phyloP scores from a whole-genome alignment of 1,284 basidiomycete species.

The Naganishia albida region DNA sequence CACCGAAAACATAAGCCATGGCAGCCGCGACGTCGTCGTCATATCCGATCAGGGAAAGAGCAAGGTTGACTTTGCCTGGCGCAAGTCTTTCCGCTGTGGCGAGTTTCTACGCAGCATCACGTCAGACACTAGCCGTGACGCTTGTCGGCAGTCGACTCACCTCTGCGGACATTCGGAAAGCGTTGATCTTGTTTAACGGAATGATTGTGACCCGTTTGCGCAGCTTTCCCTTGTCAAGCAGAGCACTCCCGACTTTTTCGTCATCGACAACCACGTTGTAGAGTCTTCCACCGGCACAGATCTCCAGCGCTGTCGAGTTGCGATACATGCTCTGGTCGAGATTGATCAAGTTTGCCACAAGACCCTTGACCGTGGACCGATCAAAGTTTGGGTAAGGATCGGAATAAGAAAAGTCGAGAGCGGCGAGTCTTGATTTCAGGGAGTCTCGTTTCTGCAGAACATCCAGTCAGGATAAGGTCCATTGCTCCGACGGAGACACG shows the following conservation, averaged over 20 bases:
- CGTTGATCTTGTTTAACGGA: conserved; percentile 87
- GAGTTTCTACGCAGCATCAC: conserved; percentile 63
- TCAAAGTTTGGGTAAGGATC: conserved; percentile 82
- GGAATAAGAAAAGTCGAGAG: conserved; percentile 81
- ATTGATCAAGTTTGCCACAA: conserved; percentile 82
- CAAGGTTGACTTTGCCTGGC: conserved; percentile 78
- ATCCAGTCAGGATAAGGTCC: conserved; percentile 21
- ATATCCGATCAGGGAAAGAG: conserved; percentile 84
- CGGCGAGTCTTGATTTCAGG: conserved; percentile 68
- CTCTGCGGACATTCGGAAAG: conserved; percentile 65
- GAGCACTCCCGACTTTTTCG: conserved; percentile 80
- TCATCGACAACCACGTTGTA: conserved; percentile 94
- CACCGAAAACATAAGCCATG: conserved; percentile 92
- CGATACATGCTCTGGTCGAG: conserved; percentile 71
- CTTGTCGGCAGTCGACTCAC: conserved; percentile 53
- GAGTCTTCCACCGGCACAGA: conserved; percentile 86
- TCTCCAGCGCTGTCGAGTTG: conserved; percentile 87
- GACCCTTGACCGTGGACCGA: conserved; percentile 81
- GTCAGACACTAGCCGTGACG: background rate
- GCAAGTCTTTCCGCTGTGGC: conserved; percentile 73
- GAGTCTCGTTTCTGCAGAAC: conserved; percentile 66
- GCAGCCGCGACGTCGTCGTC: conserved; percentile 81
- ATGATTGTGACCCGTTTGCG: conserved; percentile 91
- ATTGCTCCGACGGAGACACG: conserved; percentile 38
- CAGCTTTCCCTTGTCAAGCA: conserved; percentile 76